Percentiles rank a stretch among this genome's conserved stretches.
These are phyloP conservation scores for Lepraria neglecta DNA, from an alignment of 495 filamentous ascomycete species.

Conservation along the genomic window DNA sequence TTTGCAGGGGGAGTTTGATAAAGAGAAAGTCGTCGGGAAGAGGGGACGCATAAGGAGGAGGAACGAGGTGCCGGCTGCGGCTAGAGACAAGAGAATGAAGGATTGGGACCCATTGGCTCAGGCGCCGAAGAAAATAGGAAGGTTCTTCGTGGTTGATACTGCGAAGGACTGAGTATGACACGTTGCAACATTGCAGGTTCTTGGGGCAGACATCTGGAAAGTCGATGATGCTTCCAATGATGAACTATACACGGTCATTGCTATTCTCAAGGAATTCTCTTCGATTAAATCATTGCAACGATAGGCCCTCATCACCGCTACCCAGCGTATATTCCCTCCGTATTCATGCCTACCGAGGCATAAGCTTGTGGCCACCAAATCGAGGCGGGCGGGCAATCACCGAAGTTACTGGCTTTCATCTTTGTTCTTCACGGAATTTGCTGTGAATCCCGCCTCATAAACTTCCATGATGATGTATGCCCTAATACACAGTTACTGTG, in stretches of 20 bases:
- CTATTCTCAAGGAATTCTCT: neutral
- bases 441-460: no score
- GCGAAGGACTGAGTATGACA: constrained; percentile 25
- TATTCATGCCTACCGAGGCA: neutral
- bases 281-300: no score
- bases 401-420: neutral
- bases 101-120: constrained; percentile 52
- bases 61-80: constrained; percentile 23
- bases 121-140: constrained; percentile 59
- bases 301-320: neutral
- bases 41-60: constrained; percentile 40
- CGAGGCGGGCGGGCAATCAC: neutral
- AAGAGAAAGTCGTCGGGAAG: constrained; percentile 50
- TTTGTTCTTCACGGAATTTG: no score
- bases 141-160: constrained; percentile 76
- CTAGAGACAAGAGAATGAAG: neutral
- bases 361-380: neutral
- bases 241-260: neutral
- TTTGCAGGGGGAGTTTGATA: constrained; percentile 41
- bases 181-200: neutral
- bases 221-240: neutral
- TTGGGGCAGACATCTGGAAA: no score
- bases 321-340: neutral
- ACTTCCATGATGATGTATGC: no score
- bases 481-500: no score